These are phyloP conservation scores for Dipteronia dyeriana DNA, from an alignment of 345 rosid species.

Conservation along the genomic window DNA sequence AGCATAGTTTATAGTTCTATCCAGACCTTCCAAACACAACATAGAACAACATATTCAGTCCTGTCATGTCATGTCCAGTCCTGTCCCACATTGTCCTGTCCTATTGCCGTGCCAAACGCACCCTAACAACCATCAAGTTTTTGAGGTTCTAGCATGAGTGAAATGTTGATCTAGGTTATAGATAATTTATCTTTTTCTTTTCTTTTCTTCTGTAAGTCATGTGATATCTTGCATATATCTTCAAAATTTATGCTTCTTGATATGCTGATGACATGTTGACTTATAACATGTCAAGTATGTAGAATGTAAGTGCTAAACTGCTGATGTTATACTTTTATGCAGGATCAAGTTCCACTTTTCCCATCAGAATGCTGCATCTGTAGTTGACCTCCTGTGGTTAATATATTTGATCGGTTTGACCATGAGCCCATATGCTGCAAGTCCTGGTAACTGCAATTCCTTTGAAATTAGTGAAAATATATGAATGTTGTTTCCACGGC, in stretches of 20 bases:
- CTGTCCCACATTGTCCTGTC: no score
- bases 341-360: constrained; percentile 99
- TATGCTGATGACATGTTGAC: no score
- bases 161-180: background rate
- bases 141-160: background rate
- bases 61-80: no score
- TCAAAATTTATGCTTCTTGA: no score
- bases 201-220: background rate
- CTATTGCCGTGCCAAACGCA: no score
- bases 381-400: constrained; percentile 62
- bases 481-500: background rate
- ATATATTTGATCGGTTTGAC: constrained; percentile 77
- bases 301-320: constrained; percentile 5
- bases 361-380: constrained; percentile 79
- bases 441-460: constrained; percentile 66
- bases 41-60: no score
- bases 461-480: constrained; percentile 9
- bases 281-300: background rate
- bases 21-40: no score
- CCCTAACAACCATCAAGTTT: background rate
- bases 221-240: background rate
- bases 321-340: constrained; percentile 14
- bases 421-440: constrained; percentile 92
- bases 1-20: no score
- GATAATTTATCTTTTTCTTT: background rate